Percentiles rank a stretch among this genome's conserved stretches.
phyloP scores from a whole-genome alignment of 345 rosid genomes.

The Zanthoxylum bungeanum region DNA sequence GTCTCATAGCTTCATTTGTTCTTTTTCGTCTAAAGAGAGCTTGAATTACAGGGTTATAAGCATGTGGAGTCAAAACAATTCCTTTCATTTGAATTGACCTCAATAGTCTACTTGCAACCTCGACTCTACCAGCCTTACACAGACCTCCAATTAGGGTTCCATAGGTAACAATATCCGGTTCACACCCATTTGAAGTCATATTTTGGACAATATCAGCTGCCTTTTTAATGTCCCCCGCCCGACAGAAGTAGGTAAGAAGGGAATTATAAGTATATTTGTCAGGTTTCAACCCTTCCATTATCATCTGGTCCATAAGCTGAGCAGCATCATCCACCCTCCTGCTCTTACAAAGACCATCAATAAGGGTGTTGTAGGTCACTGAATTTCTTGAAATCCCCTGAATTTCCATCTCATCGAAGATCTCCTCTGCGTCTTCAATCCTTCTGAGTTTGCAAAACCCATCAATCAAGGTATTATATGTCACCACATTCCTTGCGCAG shows the following conservation, averaged over 20 bases:
- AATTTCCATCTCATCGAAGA: conserved; percentile 91
- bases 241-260: conserved; percentile 69
- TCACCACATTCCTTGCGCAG: conserved; percentile 70
- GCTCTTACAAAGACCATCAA: conserved; percentile 76
- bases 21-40: conserved; percentile 63
- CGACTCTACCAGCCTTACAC: conserved; percentile 80
- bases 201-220: conserved; percentile 85
- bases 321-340: conserved; percentile 78
- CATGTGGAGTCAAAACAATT: conserved; percentile 62
- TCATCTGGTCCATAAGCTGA: conserved; percentile 89
- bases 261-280: conserved; percentile 87
- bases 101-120: conserved; percentile 66
- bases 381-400: conserved; percentile 83
- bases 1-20: conserved; percentile 63
- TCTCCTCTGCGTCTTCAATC: conserved; percentile 79
- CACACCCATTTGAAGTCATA: conserved; percentile 75
- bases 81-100: conserved; percentile 82
- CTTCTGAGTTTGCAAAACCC: conserved; percentile 81
- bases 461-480: conserved; percentile 82
- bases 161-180: conserved; percentile 79
- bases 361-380: conserved; percentile 82
- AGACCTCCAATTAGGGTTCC: conserved; percentile 80
- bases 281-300: conserved; percentile 82
- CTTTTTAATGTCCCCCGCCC: conserved; percentile 67
- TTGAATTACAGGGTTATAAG: conserved; percentile 84